Percentiles rank a stretch among this genome's conserved stretches.
phyloP scores from a whole-genome alignment of 139 green algal genomes.

The Marvania coccoides region DNA sequence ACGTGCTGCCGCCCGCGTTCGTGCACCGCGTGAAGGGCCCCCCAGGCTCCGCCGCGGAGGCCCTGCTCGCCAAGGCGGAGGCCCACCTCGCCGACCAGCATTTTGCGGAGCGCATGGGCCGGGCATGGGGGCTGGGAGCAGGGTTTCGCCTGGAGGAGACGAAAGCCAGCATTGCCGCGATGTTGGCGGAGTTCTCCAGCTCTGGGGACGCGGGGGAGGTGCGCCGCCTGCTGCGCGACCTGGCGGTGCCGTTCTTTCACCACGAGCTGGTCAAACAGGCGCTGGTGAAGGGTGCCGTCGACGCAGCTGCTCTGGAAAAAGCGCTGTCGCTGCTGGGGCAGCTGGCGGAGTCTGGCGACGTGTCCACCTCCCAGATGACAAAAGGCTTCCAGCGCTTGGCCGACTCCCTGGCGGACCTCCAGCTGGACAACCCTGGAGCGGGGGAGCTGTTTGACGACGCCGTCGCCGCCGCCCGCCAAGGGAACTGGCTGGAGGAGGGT shows the following conservation, averaged over 20 bases:
- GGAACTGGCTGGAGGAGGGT: conserved; percentile 24
- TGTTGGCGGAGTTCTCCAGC: conserved; percentile 61
- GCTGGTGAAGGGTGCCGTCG: conserved; percentile 31
- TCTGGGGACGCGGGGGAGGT: conserved; percentile 52
- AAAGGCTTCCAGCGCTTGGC: conserved; percentile 63
- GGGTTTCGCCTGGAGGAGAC: conserved; percentile 44
- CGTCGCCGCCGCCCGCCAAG: conserved; percentile 9
- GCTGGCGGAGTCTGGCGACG: conserved; percentile 46
- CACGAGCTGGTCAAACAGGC: conserved; percentile 73
- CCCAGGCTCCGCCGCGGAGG: conserved; percentile 31
- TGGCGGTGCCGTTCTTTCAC: conserved; percentile 69
- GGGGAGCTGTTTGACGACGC: conserved; percentile 22
- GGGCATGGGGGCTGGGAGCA: conserved; percentile 67
- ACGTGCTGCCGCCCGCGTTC: conserved; percentile 73
- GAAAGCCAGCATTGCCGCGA: conserved; percentile 42
- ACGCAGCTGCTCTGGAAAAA: conserved; percentile 9
- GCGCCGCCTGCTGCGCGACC: conserved; percentile 43
- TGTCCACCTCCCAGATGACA: conserved; percentile 55
- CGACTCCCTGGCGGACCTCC: conserved; percentile 57
- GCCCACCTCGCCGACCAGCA: conserved; percentile 61
- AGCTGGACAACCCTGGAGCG: conserved; percentile 65
- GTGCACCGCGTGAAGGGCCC: not conserved
- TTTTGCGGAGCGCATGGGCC: conserved; percentile 61
- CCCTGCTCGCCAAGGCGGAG: conserved; percentile 33
- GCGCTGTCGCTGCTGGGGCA: conserved; percentile 52